Evolutionary conservation across 139 green algal species (phyloP), one percentile per base, ranked within the genome.

Genomic region (Chlamydomonas applanata): DNA sequence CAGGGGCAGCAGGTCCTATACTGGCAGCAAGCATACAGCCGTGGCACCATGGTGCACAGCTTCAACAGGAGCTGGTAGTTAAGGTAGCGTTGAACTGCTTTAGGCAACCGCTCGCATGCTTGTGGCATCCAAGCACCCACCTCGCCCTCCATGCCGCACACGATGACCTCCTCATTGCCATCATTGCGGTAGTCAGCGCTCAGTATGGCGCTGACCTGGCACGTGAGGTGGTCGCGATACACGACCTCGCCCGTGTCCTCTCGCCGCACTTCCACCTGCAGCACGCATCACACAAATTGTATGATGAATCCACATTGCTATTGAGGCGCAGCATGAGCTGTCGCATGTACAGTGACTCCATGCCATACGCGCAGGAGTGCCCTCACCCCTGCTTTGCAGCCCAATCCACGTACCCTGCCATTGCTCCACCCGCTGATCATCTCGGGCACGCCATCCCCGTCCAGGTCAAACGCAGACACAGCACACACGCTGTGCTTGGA

Each of bases 391-490:
- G 53, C 20, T 61, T 9, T 32, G 9, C 53, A 70, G 35, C 36
- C 77, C 5, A n/a, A 76, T 57, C 22, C 11, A 49, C 40, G 40
- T 11, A 49, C 40, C 40, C 40, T 49, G 22, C 91, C 91, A 59
- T 90, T 93, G 45, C 85, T 89, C 91, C 91, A 96, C n/a, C 89
- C 91, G 59, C 78, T 89, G 76, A 94, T 82, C 20, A 94, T 68
- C 83, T 94, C 87, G 14, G 73, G 72, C 19, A 88, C 24, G 1
- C 88, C 88, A 63, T 94, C 89, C 0, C 78, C 84, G 68, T 92
- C 84, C 54, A 93, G 71, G 78, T 96, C 89, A 63, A 88, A 90
- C 11, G 69, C 46, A 24, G 69, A 61, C 0, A 96, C 69, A 20
- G 72, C 74, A 30, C 66, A 82, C 49, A 90, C 79, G 63, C 64